Conservation (phyloP, 2,329 filamentous ascomycete species). For the Claviceps humidiphila region DNA sequence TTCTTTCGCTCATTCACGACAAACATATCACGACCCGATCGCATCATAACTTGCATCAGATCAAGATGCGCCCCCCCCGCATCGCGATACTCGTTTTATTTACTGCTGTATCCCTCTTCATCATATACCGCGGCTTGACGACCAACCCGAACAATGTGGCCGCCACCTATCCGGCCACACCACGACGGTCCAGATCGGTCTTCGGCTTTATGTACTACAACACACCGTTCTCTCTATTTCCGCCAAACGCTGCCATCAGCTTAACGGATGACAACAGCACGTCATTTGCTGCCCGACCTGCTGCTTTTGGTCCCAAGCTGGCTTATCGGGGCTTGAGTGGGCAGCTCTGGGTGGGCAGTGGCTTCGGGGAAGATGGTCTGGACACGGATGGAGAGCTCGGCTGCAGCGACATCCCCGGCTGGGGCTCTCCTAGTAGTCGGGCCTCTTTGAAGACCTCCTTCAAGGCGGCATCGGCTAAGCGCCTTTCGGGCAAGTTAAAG, state of each 20-base stretch:
- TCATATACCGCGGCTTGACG: slow-evolving; percentile 40
- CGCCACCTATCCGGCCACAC: slow-evolving; percentile 12
- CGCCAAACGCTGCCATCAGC: slow-evolving; percentile 88
- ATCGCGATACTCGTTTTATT: slow-evolving; percentile 41
- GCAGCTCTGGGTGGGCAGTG: slow-evolving; percentile 84
- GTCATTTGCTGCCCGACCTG: slow-evolving; percentile 85
- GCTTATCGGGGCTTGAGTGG: slow-evolving; percentile 68
- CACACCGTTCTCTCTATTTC: slow-evolving; percentile 75
- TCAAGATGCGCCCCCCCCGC: slow-evolving; percentile 40
- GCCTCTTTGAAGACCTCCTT: slow-evolving; percentile 27
- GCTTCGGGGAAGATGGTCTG: slow-evolving; percentile 69
- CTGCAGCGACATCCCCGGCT: slow-evolving; percentile 87
- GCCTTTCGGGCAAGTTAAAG: slow-evolving; percentile 8
- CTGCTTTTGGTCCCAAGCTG: slow-evolving; percentile 77
- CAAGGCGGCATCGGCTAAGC: slow-evolving; percentile 15
- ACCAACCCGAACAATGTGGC: slow-evolving; percentile 13
- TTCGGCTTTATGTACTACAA: slow-evolving; percentile 53
- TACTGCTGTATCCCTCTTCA: slow-evolving; percentile 38
- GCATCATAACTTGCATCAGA: not conserved
- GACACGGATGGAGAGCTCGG: slow-evolving; percentile 73
- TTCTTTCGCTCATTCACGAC: not conserved
- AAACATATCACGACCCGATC: not conserved
- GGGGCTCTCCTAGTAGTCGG: slow-evolving; percentile 51
- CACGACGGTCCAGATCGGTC: slow-evolving; percentile 14
- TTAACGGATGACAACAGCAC: slow-evolving; percentile 97